Percentiles rank a stretch among this genome's conserved stretches.
Conservation (phyloP, 1,139 yeast genomes). For the Entelexis paramagnoliae region DNA sequence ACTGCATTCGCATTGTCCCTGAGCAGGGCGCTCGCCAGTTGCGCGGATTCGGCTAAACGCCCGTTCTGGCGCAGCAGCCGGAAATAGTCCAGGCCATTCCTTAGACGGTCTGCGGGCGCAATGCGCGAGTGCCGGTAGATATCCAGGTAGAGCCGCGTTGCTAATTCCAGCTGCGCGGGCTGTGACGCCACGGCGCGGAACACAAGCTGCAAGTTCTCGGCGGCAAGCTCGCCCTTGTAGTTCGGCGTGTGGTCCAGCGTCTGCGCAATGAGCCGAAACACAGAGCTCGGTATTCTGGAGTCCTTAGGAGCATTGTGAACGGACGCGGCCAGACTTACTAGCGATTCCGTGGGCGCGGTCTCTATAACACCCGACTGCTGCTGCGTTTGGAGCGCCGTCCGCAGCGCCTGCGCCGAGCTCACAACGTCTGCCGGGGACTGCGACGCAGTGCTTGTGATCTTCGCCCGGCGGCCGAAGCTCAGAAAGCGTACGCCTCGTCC, state of each 20-base stretch:
- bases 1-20: conserved; percentile 10
- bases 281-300: conserved; percentile 12
- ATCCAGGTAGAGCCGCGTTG: conserved; percentile 24
- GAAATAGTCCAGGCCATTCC: conserved; percentile 24
- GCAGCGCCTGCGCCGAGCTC: conserved; percentile 17
- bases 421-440: conserved; percentile 9
- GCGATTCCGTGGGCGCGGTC: neutral
- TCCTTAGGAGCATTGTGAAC: conserved; percentile 5
- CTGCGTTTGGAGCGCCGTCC: conserved; percentile 7
- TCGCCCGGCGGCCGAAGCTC: conserved; percentile 2
- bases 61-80: conserved; percentile 22
- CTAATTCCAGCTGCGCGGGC: conserved; percentile 14
- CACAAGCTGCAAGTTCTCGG: conserved; percentile 14
- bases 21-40: conserved; percentile 22
- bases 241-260: conserved; percentile 10
- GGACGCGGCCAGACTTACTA: conserved; percentile 8
- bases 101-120: conserved; percentile 11
- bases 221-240: conserved; percentile 10
- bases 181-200: conserved; percentile 16
- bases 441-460: neutral
- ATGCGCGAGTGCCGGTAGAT: conserved; percentile 19
- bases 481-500: conserved; percentile 6
- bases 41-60: conserved; percentile 23
- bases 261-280: conserved; percentile 11
- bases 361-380: neutral